Percentiles rank a stretch among this genome's conserved stretches.
phyloP scores from a whole-genome alignment of 208 protist genomes.

The Strigomonas oncopelti region DNA sequence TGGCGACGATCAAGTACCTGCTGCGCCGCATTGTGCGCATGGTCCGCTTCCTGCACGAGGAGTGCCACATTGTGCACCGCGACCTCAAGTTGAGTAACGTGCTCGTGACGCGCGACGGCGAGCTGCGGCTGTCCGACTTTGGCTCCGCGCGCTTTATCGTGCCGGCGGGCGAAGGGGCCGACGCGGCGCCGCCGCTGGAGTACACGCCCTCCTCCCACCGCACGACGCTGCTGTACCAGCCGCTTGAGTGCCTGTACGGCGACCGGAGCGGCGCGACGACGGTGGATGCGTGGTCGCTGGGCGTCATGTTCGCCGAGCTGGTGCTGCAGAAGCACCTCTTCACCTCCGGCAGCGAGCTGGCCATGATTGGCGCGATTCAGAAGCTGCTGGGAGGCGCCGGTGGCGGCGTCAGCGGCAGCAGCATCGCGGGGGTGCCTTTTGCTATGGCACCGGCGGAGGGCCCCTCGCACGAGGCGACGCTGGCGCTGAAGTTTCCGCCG shows the following conservation, averaged over 20 bases:
- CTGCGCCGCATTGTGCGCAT: constrained; percentile 68
- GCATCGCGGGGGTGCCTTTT: neutral
- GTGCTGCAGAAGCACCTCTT: constrained; percentile 78
- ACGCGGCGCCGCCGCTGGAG: neutral
- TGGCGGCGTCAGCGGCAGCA: neutral
- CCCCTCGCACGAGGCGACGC: constrained; percentile 26
- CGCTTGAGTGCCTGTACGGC: constrained; percentile 79
- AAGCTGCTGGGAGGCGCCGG: constrained; percentile 59
- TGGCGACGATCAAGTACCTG: constrained; percentile 65
- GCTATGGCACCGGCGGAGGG: neutral
- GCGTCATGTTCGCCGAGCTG: constrained; percentile 85
- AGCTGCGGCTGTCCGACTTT: constrained; percentile 85
- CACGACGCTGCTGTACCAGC: constrained; percentile 84
- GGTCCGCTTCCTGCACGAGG: constrained; percentile 63
- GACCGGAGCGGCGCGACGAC: constrained; percentile 44
- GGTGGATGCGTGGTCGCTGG: constrained; percentile 83
- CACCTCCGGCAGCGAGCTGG: constrained; percentile 56
- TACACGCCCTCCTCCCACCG: constrained; percentile 72
- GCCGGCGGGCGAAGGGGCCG: neutral
- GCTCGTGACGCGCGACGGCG: constrained; percentile 55
- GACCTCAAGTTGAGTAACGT: constrained; percentile 90
- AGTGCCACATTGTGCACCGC: constrained; percentile 76
- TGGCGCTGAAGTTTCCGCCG: constrained; percentile 58
- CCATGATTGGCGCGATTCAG: constrained; percentile 73
- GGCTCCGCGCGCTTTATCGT: constrained; percentile 71